Evolutionary conservation across 169 alveolate species (phyloP), one percentile per base, ranked within the genome.

Genomic region (Cryptosporidium parvum): DNA sequence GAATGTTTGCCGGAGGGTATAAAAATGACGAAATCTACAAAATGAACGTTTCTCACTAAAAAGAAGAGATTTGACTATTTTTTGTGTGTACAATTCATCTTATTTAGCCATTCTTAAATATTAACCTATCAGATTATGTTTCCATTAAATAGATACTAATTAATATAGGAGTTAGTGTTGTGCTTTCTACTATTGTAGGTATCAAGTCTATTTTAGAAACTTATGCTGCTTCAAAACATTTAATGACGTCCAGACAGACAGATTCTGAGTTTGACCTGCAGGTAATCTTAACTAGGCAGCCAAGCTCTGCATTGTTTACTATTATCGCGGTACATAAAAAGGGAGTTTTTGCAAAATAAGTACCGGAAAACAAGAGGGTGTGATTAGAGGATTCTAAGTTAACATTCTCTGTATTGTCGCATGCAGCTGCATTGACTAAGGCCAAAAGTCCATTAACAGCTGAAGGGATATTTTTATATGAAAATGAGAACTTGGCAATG

Each of bases 401-500:
- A n/a, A 92, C 93, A 56, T 67, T 51, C 33, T 87, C 92, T 21
- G 94, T 86, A 14, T 87, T 56, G 6, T 92, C 93, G 31, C 93
- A 92, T 0, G 94, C 85, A 16, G 68, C 70, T 87, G 92, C 73
- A 44, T 92, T 92, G 26, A 86, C 84, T 7, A 86, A 85, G 16
- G 89, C 70, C 70, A 92, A 84, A 23, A 92, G 87, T 3, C 94
- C 94, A n/a, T 85, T 68, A 7, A 92, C 93, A 29, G 94, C 94
- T n/a, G 72, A 61, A 26, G 89, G 85, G 4, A 92, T 92, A 42
- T 68, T 92, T 70, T 92, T 91, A 68, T 91, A 92, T 26, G 92
- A 91, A 35, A 92, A 67, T 2, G 93, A 85, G 62, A 92, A 92
- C 85, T 92, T 92, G 48, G 93, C 92, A 7, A 87, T 69, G 23